A percentile compares a stretch with the other conserved stretches of the same genome.
These are phyloP conservation scores for Hordeum vulgare DNA, from an alignment of 176 grass and related monocot species.

Conservation along the genomic window DNA sequence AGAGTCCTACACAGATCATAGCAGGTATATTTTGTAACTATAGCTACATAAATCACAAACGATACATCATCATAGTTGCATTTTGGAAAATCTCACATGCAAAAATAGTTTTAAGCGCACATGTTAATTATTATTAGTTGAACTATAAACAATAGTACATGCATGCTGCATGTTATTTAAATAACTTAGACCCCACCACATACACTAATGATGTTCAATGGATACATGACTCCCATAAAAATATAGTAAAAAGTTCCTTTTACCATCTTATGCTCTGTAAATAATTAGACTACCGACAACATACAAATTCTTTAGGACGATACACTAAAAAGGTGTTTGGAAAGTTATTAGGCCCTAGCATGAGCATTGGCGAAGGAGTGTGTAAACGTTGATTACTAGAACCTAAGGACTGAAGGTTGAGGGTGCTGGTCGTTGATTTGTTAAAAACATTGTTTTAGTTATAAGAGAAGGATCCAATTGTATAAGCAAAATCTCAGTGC, in stretches of 20 bases:
- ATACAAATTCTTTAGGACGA: neutral
- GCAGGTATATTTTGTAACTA: neutral
- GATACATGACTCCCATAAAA: neutral
- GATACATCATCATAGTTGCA: neutral
- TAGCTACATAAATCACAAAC: neutral
- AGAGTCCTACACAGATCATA: neutral
- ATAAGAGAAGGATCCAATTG: neutral
- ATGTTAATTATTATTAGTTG: neutral
- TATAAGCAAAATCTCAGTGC: neutral
- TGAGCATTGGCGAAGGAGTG: neutral
- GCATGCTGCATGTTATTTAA: neutral
- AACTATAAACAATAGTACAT: neutral
- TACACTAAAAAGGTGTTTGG: neutral
- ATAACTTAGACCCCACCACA: neutral
- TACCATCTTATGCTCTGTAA: neutral
- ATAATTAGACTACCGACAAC: neutral
- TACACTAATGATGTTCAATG: neutral
- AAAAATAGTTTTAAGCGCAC: no score
- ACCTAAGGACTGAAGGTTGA: no score
- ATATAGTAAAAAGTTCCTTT: neutral
- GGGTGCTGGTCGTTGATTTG: no score
- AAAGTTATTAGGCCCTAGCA: neutral
- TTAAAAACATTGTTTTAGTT: no score
- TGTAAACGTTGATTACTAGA: no score
- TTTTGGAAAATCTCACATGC: neutral